Evolutionary conservation across 108 stramenopile genomes (phyloP), one percentile per base, ranked within the genome.

Genomic region (Nitzschia palea): DNA sequence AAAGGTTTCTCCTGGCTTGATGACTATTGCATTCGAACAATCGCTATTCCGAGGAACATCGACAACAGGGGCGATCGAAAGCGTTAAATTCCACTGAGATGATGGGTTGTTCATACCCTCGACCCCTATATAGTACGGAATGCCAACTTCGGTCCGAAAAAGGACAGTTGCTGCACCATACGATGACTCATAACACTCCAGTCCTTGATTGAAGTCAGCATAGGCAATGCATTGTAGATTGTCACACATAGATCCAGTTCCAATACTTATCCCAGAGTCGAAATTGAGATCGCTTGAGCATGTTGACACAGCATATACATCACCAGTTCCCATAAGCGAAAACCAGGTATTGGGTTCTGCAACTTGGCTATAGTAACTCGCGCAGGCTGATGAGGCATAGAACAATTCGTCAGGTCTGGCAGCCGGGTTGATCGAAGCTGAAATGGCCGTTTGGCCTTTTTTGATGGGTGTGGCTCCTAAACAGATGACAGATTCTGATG

Each of bases 261-360:
- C 62, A 2, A 70, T 51, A 9, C 50, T 53, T 31, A 70, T 60
- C 51, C 53, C 37, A 1, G 68, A 44, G 29, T 70, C 58, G 29
- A 70, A 51, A 35, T 59, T 48, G 17, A 40, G n/a, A 17, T 25
- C 29, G 5, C 34, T 34, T 4, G 50, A 31, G 20, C 69, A 70
- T 9, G 69, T 70, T 5, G 59, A 61, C 25, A 36, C 58, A 37
- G 36, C 60, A 23, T 61, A 29, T 29, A 47, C 47, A 12, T 50
- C 31, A 42, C 69, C 69, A 29, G 59, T 70, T 60, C 69, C 69
- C 22, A 18, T 34, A n/a, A 70, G 45, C 4, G 48, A 28, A 35
- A 52, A 70, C 69, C 69, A 70, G 15, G 42, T n/a, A 28, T 59
- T 59, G 17, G 45, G 45, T 0, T 48, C 58, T 12, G 9, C 40